phyloP scores from a whole-genome alignment of 179 eudicot species.

The Beta macrorhiza region DNA sequence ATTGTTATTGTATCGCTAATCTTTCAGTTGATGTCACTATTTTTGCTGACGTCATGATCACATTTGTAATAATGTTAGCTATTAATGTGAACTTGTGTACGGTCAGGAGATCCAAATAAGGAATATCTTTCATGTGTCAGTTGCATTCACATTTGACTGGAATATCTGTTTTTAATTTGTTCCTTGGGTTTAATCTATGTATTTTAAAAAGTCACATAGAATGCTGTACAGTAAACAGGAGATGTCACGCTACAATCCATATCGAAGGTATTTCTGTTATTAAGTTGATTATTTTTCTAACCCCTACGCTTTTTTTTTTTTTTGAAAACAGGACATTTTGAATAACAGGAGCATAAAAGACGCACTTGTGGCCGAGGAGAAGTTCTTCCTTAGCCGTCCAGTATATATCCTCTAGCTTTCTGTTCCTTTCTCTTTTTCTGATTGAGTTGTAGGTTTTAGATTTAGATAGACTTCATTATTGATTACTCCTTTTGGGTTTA shows the following conservation, averaged over 20 bases:
- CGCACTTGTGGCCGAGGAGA: slow-evolving; percentile 36
- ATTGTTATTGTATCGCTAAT: not conserved
- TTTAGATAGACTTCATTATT: not conserved
- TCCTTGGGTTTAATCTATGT: not conserved
- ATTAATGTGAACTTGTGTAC: not conserved
- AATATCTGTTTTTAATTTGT: not conserved
- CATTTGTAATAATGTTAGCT: not conserved
- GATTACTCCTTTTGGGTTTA: slow-evolving; percentile 9
- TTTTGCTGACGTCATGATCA: not conserved
- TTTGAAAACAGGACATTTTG: slow-evolving; percentile 23
- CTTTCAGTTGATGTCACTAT: not conserved
- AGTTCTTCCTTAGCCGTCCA: slow-evolving; percentile 33
- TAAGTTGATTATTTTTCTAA: not conserved
- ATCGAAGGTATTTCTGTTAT: not conserved
- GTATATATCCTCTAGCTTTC: slow-evolving; percentile 11
- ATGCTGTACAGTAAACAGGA: not conserved
- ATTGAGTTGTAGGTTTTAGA: not conserved
- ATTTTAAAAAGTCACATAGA: not conserved
- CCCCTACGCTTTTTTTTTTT: too few species aligned
- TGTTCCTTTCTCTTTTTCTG: not conserved
- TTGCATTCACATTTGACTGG: not conserved
- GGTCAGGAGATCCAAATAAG: not conserved
- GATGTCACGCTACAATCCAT: not conserved
- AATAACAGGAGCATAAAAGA: slow-evolving; percentile 33
- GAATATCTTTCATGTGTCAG: not conserved